phyloP scores from a whole-genome alignment of 257 asterid species.

The Solanum corneliomulleri region DNA sequence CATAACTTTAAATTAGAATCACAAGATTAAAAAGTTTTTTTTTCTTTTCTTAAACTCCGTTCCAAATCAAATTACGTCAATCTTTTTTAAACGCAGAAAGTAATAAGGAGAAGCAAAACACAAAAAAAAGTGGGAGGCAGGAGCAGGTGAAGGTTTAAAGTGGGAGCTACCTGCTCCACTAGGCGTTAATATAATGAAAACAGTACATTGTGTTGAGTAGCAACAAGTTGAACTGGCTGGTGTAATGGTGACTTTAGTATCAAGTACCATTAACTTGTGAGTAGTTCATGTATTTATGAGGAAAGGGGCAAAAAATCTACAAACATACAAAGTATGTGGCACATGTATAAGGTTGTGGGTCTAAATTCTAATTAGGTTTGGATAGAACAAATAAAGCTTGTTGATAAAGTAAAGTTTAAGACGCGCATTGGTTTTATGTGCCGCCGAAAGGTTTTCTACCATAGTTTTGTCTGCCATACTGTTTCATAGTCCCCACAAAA shows the following conservation, averaged over 20 bases:
- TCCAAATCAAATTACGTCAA: fast-evolving
- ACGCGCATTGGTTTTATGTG: neutral
- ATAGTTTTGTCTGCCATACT: neutral
- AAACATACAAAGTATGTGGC: neutral
- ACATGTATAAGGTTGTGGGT: neutral
- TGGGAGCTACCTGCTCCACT: neutral
- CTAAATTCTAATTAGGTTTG: neutral
- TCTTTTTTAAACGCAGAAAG: fast-evolving
- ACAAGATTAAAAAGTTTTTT: no score
- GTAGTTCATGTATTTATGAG: neutral
- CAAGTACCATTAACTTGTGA: neutral
- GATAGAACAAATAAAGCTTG: neutral
- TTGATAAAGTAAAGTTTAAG: neutral
- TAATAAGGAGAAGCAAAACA: neutral
- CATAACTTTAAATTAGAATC: no score
- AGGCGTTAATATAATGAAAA: neutral
- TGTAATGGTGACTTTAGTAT: neutral
- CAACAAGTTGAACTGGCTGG: neutral
- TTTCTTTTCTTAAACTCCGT: no score
- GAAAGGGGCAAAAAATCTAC: neutral
- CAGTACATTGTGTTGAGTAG: neutral
- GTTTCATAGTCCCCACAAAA: neutral
- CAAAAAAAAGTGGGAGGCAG: neutral
- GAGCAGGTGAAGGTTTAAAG: neutral
- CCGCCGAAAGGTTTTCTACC: neutral